Conservation (phyloP, 768 basidiomycete species). For the Amanita rimosa region DNA sequence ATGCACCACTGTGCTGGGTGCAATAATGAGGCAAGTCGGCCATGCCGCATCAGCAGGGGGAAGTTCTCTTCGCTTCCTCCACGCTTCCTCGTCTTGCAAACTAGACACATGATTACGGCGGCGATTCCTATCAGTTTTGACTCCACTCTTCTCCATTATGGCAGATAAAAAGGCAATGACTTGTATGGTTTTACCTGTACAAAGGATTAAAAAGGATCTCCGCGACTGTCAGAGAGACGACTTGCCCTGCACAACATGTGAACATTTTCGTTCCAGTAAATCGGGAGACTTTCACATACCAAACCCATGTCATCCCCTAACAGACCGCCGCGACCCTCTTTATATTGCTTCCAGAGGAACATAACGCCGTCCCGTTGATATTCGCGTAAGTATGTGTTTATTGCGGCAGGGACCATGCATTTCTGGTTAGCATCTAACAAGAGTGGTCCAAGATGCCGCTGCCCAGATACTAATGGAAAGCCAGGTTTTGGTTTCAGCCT, state of each 20-base stretch:
- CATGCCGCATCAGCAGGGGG: constrained; percentile 64
- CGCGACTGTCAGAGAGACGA: not conserved
- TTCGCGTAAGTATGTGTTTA: constrained; percentile 80
- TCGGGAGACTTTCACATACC: constrained; percentile 20
- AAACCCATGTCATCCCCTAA: constrained; percentile 97
- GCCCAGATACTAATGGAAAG: constrained; percentile 35
- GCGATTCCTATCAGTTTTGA: constrained; percentile 50
- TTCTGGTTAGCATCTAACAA: constrained; percentile 35
- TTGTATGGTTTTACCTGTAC: constrained; percentile 86
- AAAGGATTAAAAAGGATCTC: not conserved
- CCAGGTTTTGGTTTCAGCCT: constrained; percentile 37
- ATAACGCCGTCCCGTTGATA: constrained; percentile 84
- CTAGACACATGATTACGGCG: constrained; percentile 55
- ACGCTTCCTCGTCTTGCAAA: constrained; percentile 48
- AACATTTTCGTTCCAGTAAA: not conserved
- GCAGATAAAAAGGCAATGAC: constrained; percentile 84
- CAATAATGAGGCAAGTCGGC: constrained; percentile 83
- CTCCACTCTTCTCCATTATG: constrained; percentile 78
- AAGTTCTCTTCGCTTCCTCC: constrained; percentile 39
- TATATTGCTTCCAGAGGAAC: constrained; percentile 72
- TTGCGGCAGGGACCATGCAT: constrained; percentile 48
- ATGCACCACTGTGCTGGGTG: constrained; percentile 70
- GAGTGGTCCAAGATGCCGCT: constrained; percentile 31
- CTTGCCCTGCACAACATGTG: constrained; percentile 14
- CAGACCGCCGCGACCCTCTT: constrained; percentile 59